phyloP scores from a whole-genome alignment of 2,329 filamentous ascomycete genomes.

The Alternaria sp. region DNA sequence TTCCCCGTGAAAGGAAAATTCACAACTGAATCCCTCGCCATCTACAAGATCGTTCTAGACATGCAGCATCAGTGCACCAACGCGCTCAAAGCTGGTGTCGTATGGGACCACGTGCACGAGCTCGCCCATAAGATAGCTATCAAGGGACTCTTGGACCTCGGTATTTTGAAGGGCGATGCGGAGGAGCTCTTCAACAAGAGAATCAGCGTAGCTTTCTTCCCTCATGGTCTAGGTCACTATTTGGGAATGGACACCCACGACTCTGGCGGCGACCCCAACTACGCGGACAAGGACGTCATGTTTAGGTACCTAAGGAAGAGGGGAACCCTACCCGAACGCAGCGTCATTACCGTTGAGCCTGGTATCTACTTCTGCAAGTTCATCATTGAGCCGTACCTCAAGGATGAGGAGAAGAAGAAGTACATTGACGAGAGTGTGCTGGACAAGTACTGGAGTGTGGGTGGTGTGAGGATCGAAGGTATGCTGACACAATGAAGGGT shows the following conservation, averaged over 20 bases:
- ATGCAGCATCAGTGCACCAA: constrained; percentile 85
- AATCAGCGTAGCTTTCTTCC: constrained; percentile 58
- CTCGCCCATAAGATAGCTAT: constrained; percentile 83
- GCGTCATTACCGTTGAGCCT: constrained; percentile 93
- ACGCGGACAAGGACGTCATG: constrained; percentile 75
- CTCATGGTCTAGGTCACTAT: constrained; percentile 59
- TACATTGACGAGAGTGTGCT: constrained; percentile 71
- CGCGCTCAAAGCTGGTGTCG: constrained; percentile 73
- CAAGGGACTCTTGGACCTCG: constrained; percentile 75
- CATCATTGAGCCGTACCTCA: constrained; percentile 73
- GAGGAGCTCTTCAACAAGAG: constrained; percentile 53
- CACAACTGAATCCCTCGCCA: constrained; percentile 51
- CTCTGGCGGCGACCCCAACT: constrained; percentile 56
- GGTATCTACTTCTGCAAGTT: constrained; percentile 80
- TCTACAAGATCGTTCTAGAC: constrained; percentile 82
- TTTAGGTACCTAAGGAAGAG: constrained; percentile 87
- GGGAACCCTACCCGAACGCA: constrained; percentile 74
- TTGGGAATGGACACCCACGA: constrained; percentile 62
- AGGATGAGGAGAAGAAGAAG: constrained; percentile 64
- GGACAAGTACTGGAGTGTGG: constrained; percentile 75
- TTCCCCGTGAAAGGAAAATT: constrained; percentile 75
- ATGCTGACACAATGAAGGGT: neutral
- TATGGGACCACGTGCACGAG: constrained; percentile 82
- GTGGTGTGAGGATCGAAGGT: constrained; percentile 86
- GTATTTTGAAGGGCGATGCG: constrained; percentile 70